Conservation (phyloP, 306 rosid genomes). For the Parietaria judaica region DNA sequence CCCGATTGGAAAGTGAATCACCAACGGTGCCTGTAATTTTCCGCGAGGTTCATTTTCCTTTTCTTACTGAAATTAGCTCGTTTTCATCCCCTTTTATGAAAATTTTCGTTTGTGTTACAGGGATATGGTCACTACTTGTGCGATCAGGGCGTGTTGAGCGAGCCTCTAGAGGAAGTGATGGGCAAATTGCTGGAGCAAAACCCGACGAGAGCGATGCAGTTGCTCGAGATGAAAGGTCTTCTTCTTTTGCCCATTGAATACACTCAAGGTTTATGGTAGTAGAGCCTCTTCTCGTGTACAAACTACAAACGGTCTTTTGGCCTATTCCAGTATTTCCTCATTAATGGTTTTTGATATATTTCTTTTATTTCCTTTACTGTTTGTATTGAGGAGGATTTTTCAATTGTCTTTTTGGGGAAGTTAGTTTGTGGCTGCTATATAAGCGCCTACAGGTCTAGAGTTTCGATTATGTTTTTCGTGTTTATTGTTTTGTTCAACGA, state of each 20-base stretch:
- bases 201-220: conserved; percentile 47
- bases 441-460: too few relatives aligned
- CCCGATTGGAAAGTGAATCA: conserved; percentile 51
- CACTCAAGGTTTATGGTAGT: conserved; percentile 34
- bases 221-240: conserved; percentile 69
- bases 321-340: too few relatives aligned
- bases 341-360: not conserved
- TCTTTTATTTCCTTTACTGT: not conserved
- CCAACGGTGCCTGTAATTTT: conserved; percentile 48
- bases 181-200: conserved; percentile 69
- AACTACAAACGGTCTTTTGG: too few relatives aligned
- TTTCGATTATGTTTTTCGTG: too few relatives aligned
- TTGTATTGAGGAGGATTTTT: too few relatives aligned
- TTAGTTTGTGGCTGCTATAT: too few relatives aligned
- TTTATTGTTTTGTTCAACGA: too few relatives aligned
- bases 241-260: conserved; percentile 49
- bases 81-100: not conserved
- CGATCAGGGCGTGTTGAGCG: conserved; percentile 46
- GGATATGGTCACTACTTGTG: conserved; percentile 77
- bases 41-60: conserved; percentile 51
- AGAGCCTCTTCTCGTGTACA: not conserved
- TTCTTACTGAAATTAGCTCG: not conserved
- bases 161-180: conserved; percentile 87
- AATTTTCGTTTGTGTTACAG: conserved; percentile 23
- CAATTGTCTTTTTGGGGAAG: too few relatives aligned